A percentile compares a stretch with the other conserved stretches of the same genome.
phyloP scores from a whole-genome alignment of 805 yeast genomes.

The Metschnikowia bowlesiae region DNA sequence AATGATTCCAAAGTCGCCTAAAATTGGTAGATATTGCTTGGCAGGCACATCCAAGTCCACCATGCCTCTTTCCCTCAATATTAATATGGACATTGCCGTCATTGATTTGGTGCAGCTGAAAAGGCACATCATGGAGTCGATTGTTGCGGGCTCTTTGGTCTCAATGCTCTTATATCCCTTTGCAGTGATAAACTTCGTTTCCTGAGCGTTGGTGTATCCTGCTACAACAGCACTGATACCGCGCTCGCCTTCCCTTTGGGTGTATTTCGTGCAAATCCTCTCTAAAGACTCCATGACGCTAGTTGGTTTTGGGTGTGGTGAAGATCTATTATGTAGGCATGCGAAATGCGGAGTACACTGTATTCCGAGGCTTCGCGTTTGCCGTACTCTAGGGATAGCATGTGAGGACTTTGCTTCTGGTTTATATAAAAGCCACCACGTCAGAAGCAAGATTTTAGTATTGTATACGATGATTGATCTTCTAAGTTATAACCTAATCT shows the following conservation, averaged over 20 bases:
- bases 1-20: constrained; percentile 19
- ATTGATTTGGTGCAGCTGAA: constrained; percentile 18
- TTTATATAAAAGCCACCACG: not conserved
- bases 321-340: not conserved
- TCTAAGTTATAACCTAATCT: not conserved
- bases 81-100: constrained; percentile 32
- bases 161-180: constrained; percentile 12
- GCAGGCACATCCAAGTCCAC: constrained; percentile 34
- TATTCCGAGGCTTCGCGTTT: constrained; percentile 1
- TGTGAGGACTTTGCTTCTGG: not conserved
- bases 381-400: not conserved
- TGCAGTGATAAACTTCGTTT: constrained; percentile 9
- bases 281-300: constrained; percentile 3
- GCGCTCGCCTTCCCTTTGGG: not conserved
- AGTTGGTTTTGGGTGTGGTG: not conserved
- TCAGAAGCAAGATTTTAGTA: not conserved
- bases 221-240: constrained; percentile 14
- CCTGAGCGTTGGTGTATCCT: constrained; percentile 12
- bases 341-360: constrained; percentile 1
- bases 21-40: constrained; percentile 27
- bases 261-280: constrained; percentile 6
- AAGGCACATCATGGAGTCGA: constrained; percentile 10
- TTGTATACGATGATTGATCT: not conserved
- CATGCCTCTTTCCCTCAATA: constrained; percentile 28
- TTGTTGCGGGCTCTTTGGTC: constrained; percentile 7